Conservation (phyloP, 257 asterid genomes). For the Gentiana dahurica region DNA sequence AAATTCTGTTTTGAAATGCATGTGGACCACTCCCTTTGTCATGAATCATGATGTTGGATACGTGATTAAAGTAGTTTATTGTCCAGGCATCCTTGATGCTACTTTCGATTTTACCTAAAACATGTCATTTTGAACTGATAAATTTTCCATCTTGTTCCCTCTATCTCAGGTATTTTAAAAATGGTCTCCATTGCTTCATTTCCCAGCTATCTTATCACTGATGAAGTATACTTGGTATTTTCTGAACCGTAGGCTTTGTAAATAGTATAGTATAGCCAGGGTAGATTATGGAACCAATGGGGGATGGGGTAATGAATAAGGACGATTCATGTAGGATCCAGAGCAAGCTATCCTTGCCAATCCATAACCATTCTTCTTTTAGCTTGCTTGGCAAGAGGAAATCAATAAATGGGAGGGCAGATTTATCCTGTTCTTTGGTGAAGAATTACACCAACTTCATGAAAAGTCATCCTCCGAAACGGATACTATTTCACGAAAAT, state of each 20-base stretch:
- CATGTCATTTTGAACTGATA: neutral
- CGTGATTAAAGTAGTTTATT: neutral
- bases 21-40: neutral
- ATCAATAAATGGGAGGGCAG: constrained; percentile 8
- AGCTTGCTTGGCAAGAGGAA: constrained; percentile 18
- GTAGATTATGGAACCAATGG: constrained; percentile 21
- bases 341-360: constrained; percentile 1
- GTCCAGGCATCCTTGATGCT: neutral
- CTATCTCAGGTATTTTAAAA: constrained; percentile 13
- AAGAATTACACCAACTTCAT: constrained; percentile 17
- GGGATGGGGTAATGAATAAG: constrained; percentile 13
- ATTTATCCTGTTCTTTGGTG: constrained; percentile 4
- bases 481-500: constrained; percentile 16
- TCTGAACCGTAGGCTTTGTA: constrained; percentile 8
- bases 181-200: constrained; percentile 14
- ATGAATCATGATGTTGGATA: neutral
- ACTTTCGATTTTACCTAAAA: neutral
- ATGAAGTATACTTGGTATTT: constrained; percentile 9
- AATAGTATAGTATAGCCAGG: constrained; percentile 9
- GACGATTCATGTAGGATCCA: constrained; percentile 9
- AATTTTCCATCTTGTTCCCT: neutral
- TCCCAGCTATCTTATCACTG: constrained; percentile 11
- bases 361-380: constrained; percentile 5
- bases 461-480: constrained; percentile 16
- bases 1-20: neutral